Evolutionary conservation across 345 rosid genomes (phyloP), one percentile per base, ranked within the genome.

Genomic region (Euphorbia pulcherrima): DNA sequence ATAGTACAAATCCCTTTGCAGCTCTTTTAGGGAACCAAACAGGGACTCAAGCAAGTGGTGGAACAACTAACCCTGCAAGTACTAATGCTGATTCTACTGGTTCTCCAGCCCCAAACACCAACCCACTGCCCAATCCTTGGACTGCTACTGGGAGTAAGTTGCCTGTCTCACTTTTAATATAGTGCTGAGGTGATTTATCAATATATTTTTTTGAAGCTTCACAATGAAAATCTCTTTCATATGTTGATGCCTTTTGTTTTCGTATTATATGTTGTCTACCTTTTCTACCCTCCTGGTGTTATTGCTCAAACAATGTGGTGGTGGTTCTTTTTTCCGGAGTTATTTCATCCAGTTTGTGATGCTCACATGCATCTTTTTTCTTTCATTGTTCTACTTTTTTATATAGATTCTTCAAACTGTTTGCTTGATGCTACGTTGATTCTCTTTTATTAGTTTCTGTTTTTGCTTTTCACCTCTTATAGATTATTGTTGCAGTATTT

Each of bases 81-180:
- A 26, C 81, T 13, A 82, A 57, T 71, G 62, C 85, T 59, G 97
- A 85, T 41, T 58, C 83, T 14, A 61, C 84, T 50, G 89, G 73
- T 16, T 70, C 81, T 66, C 62, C 89, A 72, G 85, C 83, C 57
- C 96, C 96, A 62, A 89, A 87, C 76, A 69, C 87, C 0, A 83
- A 85, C 56, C 90, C 90, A 6, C 88, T 88, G 62, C 95, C 95
- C 26, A 88, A 88, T 51, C 95, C 95, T 23, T 88, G 95, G 95
- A 65, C 77, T 35, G 28, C 76, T 73, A 55, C 82, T 60, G 79
- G 79, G 47, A 67, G 86, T 80, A 77, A 76, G 87, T 54, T 65
- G 63, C 30, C 16, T 55, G 16, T 73, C 29, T 47, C 18, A n/a
- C 17, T 21, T 12, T 26, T 35, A 20, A 33, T 58, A 6, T 8